Conservation (phyloP, 2,329 filamentous ascomycete genomes). For the Plenodomus lindquistii region DNA sequence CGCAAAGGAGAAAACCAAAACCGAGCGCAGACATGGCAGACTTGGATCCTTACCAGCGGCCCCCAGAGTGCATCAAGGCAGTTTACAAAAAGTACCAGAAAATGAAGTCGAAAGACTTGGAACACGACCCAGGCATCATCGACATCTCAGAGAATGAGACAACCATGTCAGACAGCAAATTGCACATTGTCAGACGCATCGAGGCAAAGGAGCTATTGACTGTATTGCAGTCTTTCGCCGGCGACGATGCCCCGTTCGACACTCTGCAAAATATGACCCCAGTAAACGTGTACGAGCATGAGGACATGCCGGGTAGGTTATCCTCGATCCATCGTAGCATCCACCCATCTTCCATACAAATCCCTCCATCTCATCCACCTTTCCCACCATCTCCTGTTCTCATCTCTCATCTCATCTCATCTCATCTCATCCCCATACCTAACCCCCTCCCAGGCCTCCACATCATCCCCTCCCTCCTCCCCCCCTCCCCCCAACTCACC, state of each 20-base stretch:
- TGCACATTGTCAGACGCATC: constrained; percentile 29
- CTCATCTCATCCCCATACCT: no score
- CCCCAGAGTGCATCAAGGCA: constrained; percentile 69
- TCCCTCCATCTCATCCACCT: no score
- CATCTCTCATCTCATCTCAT: not conserved
- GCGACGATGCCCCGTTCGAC: constrained; percentile 7
- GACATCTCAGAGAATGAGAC: constrained; percentile 40
- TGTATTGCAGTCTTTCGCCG: constrained; percentile 30
- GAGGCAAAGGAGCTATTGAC: constrained; percentile 21
- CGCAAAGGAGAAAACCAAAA: no score
- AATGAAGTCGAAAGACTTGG: constrained; percentile 55
- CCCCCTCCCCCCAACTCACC: constrained; percentile 66
- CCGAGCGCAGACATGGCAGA: constrained; percentile 27
- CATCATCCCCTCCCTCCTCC: constrained; percentile 75
- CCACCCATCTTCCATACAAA: no score
- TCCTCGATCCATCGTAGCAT: not conserved
- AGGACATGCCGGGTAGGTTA: constrained; percentile 66
- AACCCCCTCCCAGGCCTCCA: constrained; percentile 66
- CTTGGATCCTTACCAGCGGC: constrained; percentile 77
- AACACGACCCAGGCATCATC: constrained; percentile 53
- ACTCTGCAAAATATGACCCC: constrained; percentile 11
- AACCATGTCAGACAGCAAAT: constrained; percentile 23
- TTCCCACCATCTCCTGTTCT: not conserved
- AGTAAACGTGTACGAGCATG: constrained; percentile 61
- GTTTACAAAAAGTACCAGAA: constrained; percentile 77